Conservation (phyloP, 2,329 filamentous ascomycete species). For the Septoria linicola region DNA sequence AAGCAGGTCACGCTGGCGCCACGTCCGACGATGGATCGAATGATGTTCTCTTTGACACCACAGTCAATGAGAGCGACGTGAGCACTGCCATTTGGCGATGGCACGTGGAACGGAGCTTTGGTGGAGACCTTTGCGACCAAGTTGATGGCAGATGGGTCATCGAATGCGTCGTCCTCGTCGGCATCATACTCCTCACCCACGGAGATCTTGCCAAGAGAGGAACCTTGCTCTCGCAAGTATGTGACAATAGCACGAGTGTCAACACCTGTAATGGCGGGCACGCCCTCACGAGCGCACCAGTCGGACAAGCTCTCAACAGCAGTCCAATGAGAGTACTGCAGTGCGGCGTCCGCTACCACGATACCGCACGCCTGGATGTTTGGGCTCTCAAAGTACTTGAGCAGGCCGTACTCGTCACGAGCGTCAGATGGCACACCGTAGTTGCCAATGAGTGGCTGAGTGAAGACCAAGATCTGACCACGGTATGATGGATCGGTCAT, state of each 20-base stretch:
- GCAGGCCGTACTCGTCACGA: conserved; percentile 82
- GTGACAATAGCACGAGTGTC: conserved; percentile 97
- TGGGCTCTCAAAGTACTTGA: conserved; percentile 98
- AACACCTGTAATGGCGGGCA: conserved; percentile 93
- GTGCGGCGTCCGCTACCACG: conserved; percentile 90
- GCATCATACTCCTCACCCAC: conserved; percentile 98
- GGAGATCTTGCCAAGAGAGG: conserved; percentile 89
- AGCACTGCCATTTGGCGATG: conserved; percentile 75
- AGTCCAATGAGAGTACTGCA: conserved; percentile 97
- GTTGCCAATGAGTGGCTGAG: conserved; percentile 95
- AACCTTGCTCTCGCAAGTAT: conserved; percentile 91
- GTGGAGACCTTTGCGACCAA: conserved; percentile 94
- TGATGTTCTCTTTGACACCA: conserved; percentile 99
- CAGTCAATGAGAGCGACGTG: conserved; percentile 96
- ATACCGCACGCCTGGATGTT: conserved; percentile 96
- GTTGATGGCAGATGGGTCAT: conserved; percentile 96
- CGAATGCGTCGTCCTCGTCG: conserved; percentile 93
- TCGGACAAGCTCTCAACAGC: conserved; percentile 89
- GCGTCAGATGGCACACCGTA: conserved; percentile 89
- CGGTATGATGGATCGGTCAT: conserved; percentile 69
- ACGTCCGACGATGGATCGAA: conserved; percentile 87
- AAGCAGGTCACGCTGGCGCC: conserved; percentile 92
- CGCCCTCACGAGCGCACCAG: conserved; percentile 95
- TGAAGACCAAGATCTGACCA: conserved; percentile 96
- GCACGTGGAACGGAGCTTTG: conserved; percentile 95